These are phyloP conservation scores for Pseudopyricularia javanii DNA, from an alignment of 2,329 filamentous ascomycete species.

Conservation along the genomic window DNA sequence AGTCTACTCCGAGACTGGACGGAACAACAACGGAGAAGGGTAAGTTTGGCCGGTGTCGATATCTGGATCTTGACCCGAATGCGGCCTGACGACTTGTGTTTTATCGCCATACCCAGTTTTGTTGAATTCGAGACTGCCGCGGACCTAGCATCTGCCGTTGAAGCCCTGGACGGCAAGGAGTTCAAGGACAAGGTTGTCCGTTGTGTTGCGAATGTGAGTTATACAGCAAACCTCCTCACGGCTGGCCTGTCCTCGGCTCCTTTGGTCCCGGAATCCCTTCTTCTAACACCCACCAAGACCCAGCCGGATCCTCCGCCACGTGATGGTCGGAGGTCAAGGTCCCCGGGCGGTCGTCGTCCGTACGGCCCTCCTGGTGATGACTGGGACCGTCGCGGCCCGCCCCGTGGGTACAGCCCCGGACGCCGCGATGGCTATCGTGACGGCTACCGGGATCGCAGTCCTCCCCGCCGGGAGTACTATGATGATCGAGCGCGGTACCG, in stretches of 20 bases:
- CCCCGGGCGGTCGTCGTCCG: slow-evolving; percentile 52
- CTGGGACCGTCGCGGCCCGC: slow-evolving; percentile 68
- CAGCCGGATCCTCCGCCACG: slow-evolving; percentile 64
- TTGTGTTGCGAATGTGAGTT: slow-evolving; percentile 75
- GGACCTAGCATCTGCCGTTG: slow-evolving; percentile 81
- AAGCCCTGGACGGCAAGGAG: slow-evolving; percentile 85
- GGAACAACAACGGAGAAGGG: slow-evolving; percentile 87
- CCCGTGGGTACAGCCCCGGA: slow-evolving; percentile 68
- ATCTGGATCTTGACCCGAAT: neutral
- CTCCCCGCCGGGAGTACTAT: slow-evolving; percentile 70
- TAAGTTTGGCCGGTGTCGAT: slow-evolving; percentile 32
- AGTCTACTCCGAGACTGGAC: slow-evolving; percentile 92
- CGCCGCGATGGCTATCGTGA: slow-evolving; percentile 53
- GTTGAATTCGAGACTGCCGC: slow-evolving; percentile 93
- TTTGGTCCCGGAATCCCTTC: neutral
- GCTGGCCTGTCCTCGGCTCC: neutral
- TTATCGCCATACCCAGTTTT: slow-evolving; percentile 47
- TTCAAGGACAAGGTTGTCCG: slow-evolving; percentile 84
- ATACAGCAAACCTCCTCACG: neutral
- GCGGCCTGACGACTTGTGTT: slow-evolving; percentile 5
- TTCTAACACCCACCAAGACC: slow-evolving; percentile 36
- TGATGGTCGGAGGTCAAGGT: slow-evolving; percentile 69
- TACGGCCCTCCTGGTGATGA: slow-evolving; percentile 61
- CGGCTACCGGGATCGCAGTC: slow-evolving; percentile 80
- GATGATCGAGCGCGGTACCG: slow-evolving; percentile 71